Conservation (phyloP, 371 early-diverging fungal species). For the Mucor ambiguus region DNA sequence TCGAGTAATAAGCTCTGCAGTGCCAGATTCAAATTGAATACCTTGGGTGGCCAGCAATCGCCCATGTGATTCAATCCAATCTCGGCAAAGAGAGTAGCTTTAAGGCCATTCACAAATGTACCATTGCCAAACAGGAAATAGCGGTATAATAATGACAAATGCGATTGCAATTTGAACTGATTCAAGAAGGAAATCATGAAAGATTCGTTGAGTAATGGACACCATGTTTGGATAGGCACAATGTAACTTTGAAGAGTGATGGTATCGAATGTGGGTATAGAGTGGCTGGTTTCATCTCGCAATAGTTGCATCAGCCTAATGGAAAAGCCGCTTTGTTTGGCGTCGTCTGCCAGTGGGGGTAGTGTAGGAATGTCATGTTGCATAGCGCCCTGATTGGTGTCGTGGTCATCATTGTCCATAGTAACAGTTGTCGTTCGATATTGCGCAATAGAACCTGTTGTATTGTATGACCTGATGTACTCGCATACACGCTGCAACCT, state of each 20-base stretch:
- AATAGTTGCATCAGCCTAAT: conserved; percentile 14
- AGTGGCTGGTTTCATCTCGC: conserved; percentile 9
- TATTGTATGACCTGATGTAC: conserved; percentile 2
- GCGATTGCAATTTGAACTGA: conserved; percentile 46
- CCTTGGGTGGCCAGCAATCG: conserved; percentile 48
- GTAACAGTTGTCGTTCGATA: not conserved
- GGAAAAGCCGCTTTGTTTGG: conserved; percentile 11
- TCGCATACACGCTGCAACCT: not conserved
- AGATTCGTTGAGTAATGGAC: conserved; percentile 50
- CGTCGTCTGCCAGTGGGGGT: not conserved
- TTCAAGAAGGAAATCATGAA: conserved; percentile 51
- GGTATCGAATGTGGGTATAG: conserved; percentile 39
- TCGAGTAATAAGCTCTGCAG: conserved; percentile 47
- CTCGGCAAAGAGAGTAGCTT: conserved; percentile 33
- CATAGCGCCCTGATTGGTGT: not conserved
- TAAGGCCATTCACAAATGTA: conserved; percentile 37
- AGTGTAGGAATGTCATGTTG: conserved; percentile 5
- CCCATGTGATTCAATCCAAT: conserved; percentile 9
- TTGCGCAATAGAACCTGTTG: not conserved
- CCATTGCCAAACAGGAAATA: conserved; percentile 49
- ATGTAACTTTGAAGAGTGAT: conserved; percentile 37
- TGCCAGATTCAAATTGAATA: conserved; percentile 43
- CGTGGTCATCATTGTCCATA: not conserved
- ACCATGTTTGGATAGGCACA: conserved; percentile 38
- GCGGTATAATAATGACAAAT: conserved; percentile 39